phyloP scores from a whole-genome alignment of 768 basidiomycete genomes.

The Podaxis sp. region DNA sequence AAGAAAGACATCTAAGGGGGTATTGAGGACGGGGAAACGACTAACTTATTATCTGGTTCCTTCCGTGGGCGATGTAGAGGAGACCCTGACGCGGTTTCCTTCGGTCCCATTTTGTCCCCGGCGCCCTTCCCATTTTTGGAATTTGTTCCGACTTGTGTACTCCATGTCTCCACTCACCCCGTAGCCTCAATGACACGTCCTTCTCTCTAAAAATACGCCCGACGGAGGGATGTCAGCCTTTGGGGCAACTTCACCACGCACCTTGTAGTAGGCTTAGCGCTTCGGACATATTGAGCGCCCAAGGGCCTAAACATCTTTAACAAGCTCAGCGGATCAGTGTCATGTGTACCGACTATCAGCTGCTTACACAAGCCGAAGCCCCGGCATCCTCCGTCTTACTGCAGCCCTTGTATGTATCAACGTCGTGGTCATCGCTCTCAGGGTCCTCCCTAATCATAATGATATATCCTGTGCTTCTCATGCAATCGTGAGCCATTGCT shows the following conservation, averaged over 20 bases:
- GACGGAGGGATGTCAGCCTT: no score
- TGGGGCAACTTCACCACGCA: neutral
- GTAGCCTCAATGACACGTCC: neutral
- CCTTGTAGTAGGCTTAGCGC: neutral
- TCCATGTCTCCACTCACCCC: neutral
- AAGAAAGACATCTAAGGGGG: conserved; percentile 39
- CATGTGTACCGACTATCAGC: neutral
- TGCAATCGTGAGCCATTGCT: neutral
- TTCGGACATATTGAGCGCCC: neutral
- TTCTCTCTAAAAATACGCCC: neutral
- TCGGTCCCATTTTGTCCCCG: neutral
- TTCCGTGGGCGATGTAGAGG: neutral
- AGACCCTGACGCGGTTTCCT: neutral
- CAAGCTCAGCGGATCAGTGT: conserved; percentile 1
- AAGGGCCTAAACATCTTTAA: neutral
- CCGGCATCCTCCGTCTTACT: neutral
- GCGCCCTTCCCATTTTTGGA: neutral
- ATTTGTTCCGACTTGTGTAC: neutral
- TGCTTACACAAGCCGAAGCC: neutral
- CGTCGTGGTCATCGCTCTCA: neutral
- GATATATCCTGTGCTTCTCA: neutral
- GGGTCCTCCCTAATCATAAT: neutral
- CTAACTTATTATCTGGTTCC: conserved; percentile 8
- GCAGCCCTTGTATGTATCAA: neutral
- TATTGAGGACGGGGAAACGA: conserved; percentile 1